Percentiles rank a stretch among this genome's conserved stretches.
phyloP scores from a whole-genome alignment of 768 basidiomycete genomes.

The Tulasnella sp. region DNA sequence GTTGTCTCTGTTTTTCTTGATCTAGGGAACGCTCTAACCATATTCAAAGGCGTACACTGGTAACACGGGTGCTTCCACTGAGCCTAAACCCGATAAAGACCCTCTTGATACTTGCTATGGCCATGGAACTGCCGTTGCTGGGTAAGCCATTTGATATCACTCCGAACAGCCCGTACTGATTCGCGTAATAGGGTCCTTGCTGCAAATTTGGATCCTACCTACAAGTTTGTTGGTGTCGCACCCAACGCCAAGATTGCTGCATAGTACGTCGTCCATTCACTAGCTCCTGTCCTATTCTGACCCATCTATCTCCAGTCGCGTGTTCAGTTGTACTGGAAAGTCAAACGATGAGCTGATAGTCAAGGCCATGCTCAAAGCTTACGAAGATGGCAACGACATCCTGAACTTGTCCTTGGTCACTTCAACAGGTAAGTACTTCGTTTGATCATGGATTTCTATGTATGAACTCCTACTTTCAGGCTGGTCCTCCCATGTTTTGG shows the following conservation, averaged over 20 bases:
- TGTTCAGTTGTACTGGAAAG: constrained; percentile 13
- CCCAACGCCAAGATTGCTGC: constrained; percentile 8
- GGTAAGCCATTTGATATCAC: constrained; percentile 5
- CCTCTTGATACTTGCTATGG: constrained; percentile 14
- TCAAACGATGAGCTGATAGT: constrained; percentile 8
- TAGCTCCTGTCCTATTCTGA: background rate
- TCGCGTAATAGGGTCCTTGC: constrained; percentile 9
- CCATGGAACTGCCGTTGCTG: constrained; percentile 14
- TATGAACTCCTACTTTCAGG: constrained; percentile 24
- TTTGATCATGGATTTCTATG: background rate
- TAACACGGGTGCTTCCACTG: background rate
- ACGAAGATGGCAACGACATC: constrained; percentile 12
- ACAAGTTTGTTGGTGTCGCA: constrained; percentile 11
- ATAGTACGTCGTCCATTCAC: background rate
- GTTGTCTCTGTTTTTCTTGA: background rate
- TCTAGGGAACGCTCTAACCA: background rate
- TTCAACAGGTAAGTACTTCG: background rate
- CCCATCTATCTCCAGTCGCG: background rate
- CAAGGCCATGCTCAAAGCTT: constrained; percentile 8
- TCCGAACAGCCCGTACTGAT: background rate
- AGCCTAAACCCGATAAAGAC: constrained; percentile 9
- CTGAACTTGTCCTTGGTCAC: constrained; percentile 4
- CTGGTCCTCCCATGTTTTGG: constrained; percentile 44
- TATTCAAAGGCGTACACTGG: background rate
- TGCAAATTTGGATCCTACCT: constrained; percentile 6